These are phyloP conservation scores for Plantago ovata DNA, from an alignment of 257 asterid species.

Conservation along the genomic window DNA sequence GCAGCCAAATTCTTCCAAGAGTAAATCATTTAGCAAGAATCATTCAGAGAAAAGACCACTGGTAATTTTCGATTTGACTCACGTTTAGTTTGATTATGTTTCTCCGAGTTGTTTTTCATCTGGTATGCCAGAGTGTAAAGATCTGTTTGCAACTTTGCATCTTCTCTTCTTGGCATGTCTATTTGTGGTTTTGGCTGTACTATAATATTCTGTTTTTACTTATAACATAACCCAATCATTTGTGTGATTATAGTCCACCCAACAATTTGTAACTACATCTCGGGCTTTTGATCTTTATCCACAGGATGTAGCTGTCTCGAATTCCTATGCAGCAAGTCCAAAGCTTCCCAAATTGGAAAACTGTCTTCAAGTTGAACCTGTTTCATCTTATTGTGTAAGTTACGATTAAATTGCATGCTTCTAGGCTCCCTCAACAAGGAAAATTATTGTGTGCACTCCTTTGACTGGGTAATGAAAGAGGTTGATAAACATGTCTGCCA, in stretches of 20 bases:
- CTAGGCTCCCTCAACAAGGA: no score
- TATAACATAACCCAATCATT: neutral
- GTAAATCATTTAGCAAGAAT: conserved; percentile 41
- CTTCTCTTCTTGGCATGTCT: neutral
- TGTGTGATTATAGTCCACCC: neutral
- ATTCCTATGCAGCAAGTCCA: conserved; percentile 50
- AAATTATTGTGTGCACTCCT: no score
- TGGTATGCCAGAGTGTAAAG: conserved; percentile 1
- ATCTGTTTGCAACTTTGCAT: neutral
- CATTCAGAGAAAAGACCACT: conserved; percentile 46
- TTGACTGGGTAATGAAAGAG: no score
- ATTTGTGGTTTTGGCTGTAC: neutral
- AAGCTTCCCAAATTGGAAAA: conserved; percentile 59
- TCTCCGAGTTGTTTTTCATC: conserved; percentile 3
- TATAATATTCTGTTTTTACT: neutral
- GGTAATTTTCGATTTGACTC: conserved; percentile 29
- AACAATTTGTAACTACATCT: neutral
- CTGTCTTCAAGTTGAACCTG: conserved; percentile 72
- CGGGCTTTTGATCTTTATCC: neutral
- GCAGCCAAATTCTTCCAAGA: conserved; percentile 55
- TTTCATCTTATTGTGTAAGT: conserved; percentile 85
- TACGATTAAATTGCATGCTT: neutral
- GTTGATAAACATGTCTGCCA: no score
- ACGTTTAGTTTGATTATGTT: conserved; percentile 5
- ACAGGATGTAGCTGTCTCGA: conserved; percentile 55